Percentiles rank a stretch among this genome's conserved stretches.
phyloP scores from a whole-genome alignment of 352 stramenopile genomes.

The Thraustochytrium sp. region DNA sequence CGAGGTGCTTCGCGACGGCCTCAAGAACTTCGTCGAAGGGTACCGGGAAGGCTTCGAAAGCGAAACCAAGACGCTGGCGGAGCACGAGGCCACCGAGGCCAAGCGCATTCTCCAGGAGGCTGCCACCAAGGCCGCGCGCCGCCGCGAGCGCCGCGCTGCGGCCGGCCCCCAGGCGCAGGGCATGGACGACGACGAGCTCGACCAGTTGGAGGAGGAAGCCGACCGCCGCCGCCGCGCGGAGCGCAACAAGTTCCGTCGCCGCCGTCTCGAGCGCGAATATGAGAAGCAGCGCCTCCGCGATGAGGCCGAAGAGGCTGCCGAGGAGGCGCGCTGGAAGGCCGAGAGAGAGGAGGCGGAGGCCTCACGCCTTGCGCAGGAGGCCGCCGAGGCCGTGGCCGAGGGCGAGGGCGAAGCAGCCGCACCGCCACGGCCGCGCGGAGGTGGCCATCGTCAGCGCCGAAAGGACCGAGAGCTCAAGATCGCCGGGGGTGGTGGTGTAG shows the following conservation, averaged over 20 bases:
- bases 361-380: too few species aligned
- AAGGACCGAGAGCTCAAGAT: too few species aligned
- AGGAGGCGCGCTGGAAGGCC: background rate
- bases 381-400: background rate
- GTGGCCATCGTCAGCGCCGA: too few species aligned
- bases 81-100: too few species aligned
- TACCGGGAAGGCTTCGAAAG: background rate
- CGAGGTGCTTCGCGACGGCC: background rate
- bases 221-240: background rate
- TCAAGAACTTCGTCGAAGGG: background rate
- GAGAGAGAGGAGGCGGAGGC: background rate
- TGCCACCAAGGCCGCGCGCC: too few species aligned
- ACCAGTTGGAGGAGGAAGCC: background rate
- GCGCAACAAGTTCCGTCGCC: background rate
- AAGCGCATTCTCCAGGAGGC: too few species aligned
- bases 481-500: too few species aligned
- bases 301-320: background rate
- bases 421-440: too few species aligned
- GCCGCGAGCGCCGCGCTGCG: too few species aligned
- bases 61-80: too few species aligned
- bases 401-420: background rate
- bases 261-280: background rate
- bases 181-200: background rate
- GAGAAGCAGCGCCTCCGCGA: background rate
- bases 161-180: background rate